These are phyloP conservation scores for Hypoxylon cercidicola DNA, from an alignment of 495 filamentous ascomycete species.

Conservation along the genomic window DNA sequence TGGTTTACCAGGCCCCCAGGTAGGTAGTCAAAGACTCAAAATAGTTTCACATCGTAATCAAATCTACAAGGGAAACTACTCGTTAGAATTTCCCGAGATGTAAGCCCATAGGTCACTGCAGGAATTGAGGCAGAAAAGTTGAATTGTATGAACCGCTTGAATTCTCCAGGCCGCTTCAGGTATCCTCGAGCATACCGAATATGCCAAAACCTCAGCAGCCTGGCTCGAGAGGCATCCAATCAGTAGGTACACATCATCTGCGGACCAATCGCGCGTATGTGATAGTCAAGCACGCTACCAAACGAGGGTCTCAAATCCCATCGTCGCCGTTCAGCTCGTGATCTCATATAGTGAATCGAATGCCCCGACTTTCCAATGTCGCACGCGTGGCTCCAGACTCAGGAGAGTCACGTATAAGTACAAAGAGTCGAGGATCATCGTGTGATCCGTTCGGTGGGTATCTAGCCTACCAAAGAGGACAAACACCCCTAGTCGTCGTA, in stretches of 20 bases:
- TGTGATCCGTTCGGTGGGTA: background rate
- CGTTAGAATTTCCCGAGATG: background rate
- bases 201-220: background rate
- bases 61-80: no score
- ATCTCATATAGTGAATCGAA: slow-evolving; percentile 2
- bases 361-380: slow-evolving; percentile 1
- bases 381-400: background rate
- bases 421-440: slow-evolving; percentile 6
- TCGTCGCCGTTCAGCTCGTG: background rate
- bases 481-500: slow-evolving; percentile 1
- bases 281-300: background rate
- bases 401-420: slow-evolving; percentile 1
- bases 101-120: no score
- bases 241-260: background rate
- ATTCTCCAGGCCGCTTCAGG: background rate
- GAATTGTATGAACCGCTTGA: background rate
- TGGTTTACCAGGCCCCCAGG: no score
- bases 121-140: no score
- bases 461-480: background rate
- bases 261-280: background rate
- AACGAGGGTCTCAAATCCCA: background rate
- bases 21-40: no score
- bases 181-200: background rate
- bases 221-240: background rate
- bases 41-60: no score